Percentiles rank a stretch among this genome's conserved stretches.
phyloP scores from a whole-genome alignment of 495 filamentous ascomycete genomes.

The Symbiotaphrina buchneri region DNA sequence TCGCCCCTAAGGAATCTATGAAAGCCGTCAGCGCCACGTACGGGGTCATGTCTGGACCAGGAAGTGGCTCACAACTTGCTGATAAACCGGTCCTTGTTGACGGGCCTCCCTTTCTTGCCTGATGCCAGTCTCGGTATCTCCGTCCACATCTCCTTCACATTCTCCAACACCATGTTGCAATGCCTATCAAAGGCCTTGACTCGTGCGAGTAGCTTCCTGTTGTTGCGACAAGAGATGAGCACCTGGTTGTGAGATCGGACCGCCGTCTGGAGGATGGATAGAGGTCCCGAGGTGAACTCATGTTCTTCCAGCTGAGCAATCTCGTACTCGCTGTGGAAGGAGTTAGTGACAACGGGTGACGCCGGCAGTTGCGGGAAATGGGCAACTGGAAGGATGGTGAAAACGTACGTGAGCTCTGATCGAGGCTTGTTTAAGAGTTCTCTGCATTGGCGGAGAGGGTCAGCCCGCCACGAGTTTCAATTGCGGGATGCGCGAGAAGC shows the following conservation, averaged over 20 bases:
- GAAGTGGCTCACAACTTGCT: slow-evolving; percentile 65
- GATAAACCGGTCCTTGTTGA: slow-evolving; percentile 96
- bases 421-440: slow-evolving; percentile 65
- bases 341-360: slow-evolving; percentile 6
- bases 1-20: slow-evolving; percentile 81
- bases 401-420: slow-evolving; percentile 54
- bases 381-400: slow-evolving; percentile 3
- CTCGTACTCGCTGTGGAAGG: slow-evolving; percentile 51
- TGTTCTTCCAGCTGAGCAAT: slow-evolving; percentile 72
- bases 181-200: slow-evolving; percentile 85
- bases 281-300: slow-evolving; percentile 67
- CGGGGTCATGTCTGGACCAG: background rate
- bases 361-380: slow-evolving; percentile 3
- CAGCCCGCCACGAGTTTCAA: too few species aligned
- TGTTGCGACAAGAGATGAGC: slow-evolving; percentile 74
- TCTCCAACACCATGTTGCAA: slow-evolving; percentile 95
- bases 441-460: too few species aligned
- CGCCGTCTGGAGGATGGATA: slow-evolving; percentile 84
- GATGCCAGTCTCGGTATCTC: slow-evolving; percentile 58
- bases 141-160: slow-evolving; percentile 99
- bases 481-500: slow-evolving; percentile 6
- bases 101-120: slow-evolving; percentile 69
- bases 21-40: slow-evolving; percentile 3
- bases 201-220: slow-evolving; percentile 60
- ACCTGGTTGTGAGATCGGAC: slow-evolving; percentile 75